phyloP scores from a whole-genome alignment of 2,329 filamentous ascomycete genomes.

The Arthroderma sp. region DNA sequence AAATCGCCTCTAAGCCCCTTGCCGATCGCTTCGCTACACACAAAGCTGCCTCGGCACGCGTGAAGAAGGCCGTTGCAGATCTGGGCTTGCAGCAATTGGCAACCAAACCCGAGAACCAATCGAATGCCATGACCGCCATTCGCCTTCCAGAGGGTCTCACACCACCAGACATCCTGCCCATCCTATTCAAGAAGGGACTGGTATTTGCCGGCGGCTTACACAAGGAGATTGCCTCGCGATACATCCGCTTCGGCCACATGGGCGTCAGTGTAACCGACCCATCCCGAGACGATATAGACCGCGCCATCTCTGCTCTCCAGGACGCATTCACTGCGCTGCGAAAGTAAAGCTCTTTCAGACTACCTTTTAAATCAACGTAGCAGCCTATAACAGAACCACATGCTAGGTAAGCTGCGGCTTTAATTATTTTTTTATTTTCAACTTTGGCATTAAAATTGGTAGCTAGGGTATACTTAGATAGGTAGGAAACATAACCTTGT shows the following conservation, averaged over 20 bases:
- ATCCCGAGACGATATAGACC: slow-evolving; percentile 66
- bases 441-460: background rate
- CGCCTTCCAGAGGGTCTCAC: slow-evolving; percentile 78
- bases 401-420: too few relatives aligned
- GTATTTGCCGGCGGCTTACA: slow-evolving; percentile 92
- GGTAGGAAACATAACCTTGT: background rate
- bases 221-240: slow-evolving; percentile 86
- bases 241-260: slow-evolving; percentile 96
- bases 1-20: slow-evolving; percentile 71
- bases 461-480: background rate
- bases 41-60: slow-evolving; percentile 61
- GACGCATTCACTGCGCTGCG: slow-evolving; percentile 63
- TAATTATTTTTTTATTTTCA: background rate
- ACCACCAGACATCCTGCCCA: slow-evolving; percentile 71
- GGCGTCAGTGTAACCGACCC: slow-evolving; percentile 81
- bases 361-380: too few relatives aligned
- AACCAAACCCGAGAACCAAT: slow-evolving; percentile 73
- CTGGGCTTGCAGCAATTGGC: slow-evolving; percentile 83
- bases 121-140: slow-evolving; percentile 95
- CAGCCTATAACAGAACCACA: too few relatives aligned
- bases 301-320: slow-evolving; percentile 66
- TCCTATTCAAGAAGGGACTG: slow-evolving; percentile 71
- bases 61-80: slow-evolving; percentile 70
- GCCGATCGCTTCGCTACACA: slow-evolving; percentile 74
- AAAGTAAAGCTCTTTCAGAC: slow-evolving; percentile 32